These are phyloP conservation scores for Leishmania tarentolae DNA, from an alignment of 208 protist species.

Conservation along the genomic window DNA sequence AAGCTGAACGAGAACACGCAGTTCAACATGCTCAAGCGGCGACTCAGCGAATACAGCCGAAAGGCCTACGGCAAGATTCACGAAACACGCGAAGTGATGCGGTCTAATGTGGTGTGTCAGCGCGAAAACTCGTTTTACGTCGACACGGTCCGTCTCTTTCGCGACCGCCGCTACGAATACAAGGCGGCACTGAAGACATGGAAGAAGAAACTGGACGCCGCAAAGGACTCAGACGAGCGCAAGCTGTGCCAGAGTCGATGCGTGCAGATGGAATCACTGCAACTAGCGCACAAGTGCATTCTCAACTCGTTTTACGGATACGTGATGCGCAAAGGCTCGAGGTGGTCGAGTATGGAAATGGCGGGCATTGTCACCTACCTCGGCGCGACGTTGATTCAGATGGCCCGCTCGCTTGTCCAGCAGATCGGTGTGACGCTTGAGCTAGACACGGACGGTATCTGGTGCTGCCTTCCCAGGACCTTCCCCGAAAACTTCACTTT, in stretches of 20 bases:
- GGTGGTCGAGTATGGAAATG: constrained; percentile 99
- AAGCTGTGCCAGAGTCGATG: constrained; percentile 92
- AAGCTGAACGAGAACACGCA: constrained; percentile 92
- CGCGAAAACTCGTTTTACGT: constrained; percentile 99
- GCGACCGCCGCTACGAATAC: constrained; percentile 99
- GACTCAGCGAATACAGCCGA: constrained; percentile 96
- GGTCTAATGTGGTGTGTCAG: constrained; percentile 98
- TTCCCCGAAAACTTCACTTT: constrained; percentile 98
- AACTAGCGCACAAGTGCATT: constrained; percentile 99
- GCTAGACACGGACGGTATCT: constrained; percentile 99
- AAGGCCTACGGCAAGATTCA: constrained; percentile 98
- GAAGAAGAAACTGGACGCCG: constrained; percentile 90
- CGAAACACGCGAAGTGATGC: constrained; percentile 90
- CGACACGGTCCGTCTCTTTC: constrained; percentile 99
- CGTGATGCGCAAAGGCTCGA: constrained; percentile 98
- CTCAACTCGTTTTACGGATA: constrained; percentile 99
- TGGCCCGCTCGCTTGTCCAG: constrained; percentile 96
- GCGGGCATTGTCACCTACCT: constrained; percentile 98
- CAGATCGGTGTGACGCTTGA: constrained; percentile 98
- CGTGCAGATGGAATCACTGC: constrained; percentile 99
- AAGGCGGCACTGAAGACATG: constrained; percentile 98
- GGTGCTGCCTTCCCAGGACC: constrained; percentile 98
- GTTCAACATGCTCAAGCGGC: constrained; percentile 94
- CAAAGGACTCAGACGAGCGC: constrained; percentile 84
- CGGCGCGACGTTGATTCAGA: constrained; percentile 99